Evolutionary conservation across 192 early-diverging fungal species (phyloP).

Genomic region (Coemansia sp.): DNA sequence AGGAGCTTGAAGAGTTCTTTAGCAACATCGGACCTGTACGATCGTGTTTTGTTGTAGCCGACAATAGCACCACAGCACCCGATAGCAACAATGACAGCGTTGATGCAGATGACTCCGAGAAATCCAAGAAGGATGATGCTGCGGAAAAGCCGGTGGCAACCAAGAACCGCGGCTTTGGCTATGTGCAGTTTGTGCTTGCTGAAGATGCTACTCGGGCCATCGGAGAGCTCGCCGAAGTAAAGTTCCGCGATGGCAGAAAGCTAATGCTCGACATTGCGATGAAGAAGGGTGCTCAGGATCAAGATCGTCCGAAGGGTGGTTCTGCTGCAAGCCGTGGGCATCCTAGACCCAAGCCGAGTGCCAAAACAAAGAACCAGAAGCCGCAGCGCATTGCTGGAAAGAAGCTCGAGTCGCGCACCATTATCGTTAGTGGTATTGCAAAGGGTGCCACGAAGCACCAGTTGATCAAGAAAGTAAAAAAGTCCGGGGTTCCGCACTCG

Average conservation of each 20-base stretch:
- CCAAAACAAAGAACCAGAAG: slow-evolving; percentile 18
- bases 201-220: slow-evolving; percentile 71
- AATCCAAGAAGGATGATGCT: slow-evolving; percentile 20
- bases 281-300: slow-evolving; percentile 25
- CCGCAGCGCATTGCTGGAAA: slow-evolving; percentile 5
- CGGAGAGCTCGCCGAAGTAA: slow-evolving; percentile 68
- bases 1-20: slow-evolving; percentile 87
- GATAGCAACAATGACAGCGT: slow-evolving; percentile 4
- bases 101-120: slow-evolving; percentile 23
- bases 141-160: slow-evolving; percentile 9
- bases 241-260: slow-evolving; percentile 71
- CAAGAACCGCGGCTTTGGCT: slow-evolving; percentile 86
- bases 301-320: neutral
- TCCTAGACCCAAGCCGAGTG: slow-evolving; percentile 12
- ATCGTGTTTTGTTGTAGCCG: slow-evolving; percentile 86
- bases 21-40: slow-evolving; percentile 84
- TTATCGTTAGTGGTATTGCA: slow-evolving; percentile 59
- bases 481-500: slow-evolving; percentile 59
- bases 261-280: slow-evolving; percentile 83
- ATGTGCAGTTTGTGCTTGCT: slow-evolving; percentile 76
- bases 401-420: slow-evolving; percentile 29
- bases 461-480: slow-evolving; percentile 70
- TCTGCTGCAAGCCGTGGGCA: slow-evolving; percentile 14
- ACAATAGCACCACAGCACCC: slow-evolving; percentile 49
- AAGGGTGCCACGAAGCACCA: slow-evolving; percentile 72